These are phyloP conservation scores for Monilinia aucupariae DNA, from an alignment of 2,329 filamentous ascomycete genomes.

Conservation along the genomic window DNA sequence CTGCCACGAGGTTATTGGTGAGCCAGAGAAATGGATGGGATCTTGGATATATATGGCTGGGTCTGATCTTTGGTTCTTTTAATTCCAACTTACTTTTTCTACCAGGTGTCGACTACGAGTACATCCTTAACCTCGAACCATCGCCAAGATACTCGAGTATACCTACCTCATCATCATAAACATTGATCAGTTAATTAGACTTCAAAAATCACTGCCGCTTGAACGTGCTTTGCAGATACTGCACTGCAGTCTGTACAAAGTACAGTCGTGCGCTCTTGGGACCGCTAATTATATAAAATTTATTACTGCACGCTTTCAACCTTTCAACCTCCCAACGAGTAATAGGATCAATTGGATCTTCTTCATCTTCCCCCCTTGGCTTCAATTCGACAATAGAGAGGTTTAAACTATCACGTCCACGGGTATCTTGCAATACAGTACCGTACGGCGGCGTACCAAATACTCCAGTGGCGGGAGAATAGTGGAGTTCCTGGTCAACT, in stretches of 20 bases:
- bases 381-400: neutral
- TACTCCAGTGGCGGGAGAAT: constrained; percentile 5
- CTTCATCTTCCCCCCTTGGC: neutral
- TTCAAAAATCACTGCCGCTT: neutral
- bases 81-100: neutral
- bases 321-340: no score
- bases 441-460: no score
- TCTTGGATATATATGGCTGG: neutral
- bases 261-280: neutral
- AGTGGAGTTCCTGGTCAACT: constrained; percentile 6
- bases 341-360: neutral
- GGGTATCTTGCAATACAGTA: no score
- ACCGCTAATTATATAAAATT: neutral
- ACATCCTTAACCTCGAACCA: neutral
- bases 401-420: neutral
- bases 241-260: neutral
- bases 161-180: neutral
- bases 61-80: neutral
- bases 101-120: no score
- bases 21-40: neutral
- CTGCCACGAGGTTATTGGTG: constrained; percentile 20
- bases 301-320: neutral
- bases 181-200: neutral
- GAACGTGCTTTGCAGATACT: constrained; percentile 2
- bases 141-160: neutral